Evolutionary conservation across 805 yeast species (phyloP).

Genomic region (Wickerhamiella siamensis): DNA sequence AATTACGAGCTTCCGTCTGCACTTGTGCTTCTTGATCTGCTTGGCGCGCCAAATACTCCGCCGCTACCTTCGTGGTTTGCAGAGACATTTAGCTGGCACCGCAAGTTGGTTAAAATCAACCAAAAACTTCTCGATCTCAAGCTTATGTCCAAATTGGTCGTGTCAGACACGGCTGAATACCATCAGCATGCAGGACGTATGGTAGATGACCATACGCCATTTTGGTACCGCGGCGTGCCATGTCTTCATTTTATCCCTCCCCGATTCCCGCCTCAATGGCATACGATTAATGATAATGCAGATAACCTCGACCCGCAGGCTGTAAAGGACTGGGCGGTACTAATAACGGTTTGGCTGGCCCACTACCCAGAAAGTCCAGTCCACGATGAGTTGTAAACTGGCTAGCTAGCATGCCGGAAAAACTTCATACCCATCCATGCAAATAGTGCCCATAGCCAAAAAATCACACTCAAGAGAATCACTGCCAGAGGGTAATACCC

Average conservation of each 20-base stretch:
- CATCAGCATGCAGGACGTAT: conserved; percentile 14
- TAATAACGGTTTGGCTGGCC: conserved; percentile 29
- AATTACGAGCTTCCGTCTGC: conserved; percentile 31
- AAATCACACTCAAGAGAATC: conserved; percentile 25
- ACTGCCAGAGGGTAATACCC: conserved; percentile 28
- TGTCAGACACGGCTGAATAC: neutral
- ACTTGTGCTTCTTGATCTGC: conserved; percentile 36
- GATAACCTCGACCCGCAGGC: conserved; percentile 28
- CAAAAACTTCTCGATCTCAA: conserved; percentile 13
- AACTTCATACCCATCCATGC: conserved; percentile 74
- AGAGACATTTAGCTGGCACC: conserved; percentile 28
- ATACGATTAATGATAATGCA: conserved; percentile 35
- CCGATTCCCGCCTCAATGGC: conserved; percentile 41
- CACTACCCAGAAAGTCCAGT: conserved; percentile 18
- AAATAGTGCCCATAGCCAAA: conserved; percentile 56
- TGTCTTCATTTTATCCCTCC: conserved; percentile 40
- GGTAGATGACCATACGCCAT: conserved; percentile 44
- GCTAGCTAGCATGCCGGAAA: conserved; percentile 60
- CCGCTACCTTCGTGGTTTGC: conserved; percentile 32
- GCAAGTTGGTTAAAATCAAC: conserved; percentile 28
- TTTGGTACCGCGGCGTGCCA: conserved; percentile 32
- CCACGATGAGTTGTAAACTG: neutral
- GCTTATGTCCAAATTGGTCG: neutral
- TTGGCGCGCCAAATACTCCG: conserved; percentile 29
- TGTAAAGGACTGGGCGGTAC: conserved; percentile 33